Conservation (phyloP, 2,329 filamentous ascomycete species). For the Myriosclerotinia duriaeana region DNA sequence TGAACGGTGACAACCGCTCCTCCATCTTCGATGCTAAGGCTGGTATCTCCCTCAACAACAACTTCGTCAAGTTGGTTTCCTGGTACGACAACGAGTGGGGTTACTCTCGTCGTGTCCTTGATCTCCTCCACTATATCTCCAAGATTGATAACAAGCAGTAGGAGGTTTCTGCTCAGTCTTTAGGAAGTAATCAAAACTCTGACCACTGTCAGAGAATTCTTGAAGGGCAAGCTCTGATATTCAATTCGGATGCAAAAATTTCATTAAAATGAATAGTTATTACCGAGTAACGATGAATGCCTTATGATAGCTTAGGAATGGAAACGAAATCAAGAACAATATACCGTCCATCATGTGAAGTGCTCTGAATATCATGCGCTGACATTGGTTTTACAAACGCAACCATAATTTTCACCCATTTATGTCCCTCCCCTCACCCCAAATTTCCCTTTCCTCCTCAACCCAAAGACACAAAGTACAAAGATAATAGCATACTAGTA, state of each 20-base stretch:
- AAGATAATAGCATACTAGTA: too few relatives aligned
- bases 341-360: neutral
- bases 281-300: conserved; percentile 20
- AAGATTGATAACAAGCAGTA: conserved; percentile 63
- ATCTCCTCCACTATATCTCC: conserved; percentile 76
- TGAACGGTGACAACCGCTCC: conserved; percentile 89
- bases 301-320: conserved; percentile 28
- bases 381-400: neutral
- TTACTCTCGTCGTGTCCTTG: conserved; percentile 93
- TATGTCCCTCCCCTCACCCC: neutral
- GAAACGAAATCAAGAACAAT: conserved; percentile 20
- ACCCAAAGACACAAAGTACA: neutral
- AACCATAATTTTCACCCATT: neutral
- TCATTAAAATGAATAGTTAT: conserved; percentile 23
- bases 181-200: conserved; percentile 33
- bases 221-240: conserved; percentile 39
- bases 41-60: conserved; percentile 95
- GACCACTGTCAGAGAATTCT: conserved; percentile 38
- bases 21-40: conserved; percentile 99
- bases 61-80: conserved; percentile 94
- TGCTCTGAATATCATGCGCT: neutral
- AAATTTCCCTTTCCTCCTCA: neutral
- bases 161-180: conserved; percentile 31
- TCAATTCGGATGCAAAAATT: conserved; percentile 21
- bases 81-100: conserved; percentile 99